Evolutionary conservation across 345 rosid species (phyloP).

Genomic region (Eucalyptus polybractea): DNA sequence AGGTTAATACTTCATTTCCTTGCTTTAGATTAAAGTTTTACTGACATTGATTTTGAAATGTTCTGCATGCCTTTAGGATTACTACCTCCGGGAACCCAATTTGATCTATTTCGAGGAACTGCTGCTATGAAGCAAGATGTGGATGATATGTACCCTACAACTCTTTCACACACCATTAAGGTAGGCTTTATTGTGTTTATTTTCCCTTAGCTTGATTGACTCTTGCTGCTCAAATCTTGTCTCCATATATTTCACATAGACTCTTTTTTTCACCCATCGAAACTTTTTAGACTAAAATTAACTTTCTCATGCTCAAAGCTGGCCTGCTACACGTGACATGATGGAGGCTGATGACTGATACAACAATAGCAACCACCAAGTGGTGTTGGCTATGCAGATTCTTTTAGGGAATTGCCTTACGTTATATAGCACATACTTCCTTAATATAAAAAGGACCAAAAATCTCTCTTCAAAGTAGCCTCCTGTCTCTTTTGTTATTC

Average conservation of each 20-base stretch:
- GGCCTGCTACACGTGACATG: neutral
- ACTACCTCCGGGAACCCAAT: conserved; percentile 97
- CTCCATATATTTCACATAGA: neutral
- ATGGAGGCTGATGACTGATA: neutral
- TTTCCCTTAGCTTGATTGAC: neutral
- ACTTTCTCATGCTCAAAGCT: neutral
- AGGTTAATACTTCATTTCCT: neutral
- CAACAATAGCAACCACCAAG: neutral
- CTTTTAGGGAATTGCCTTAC: neutral
- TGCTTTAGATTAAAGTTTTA: neutral
- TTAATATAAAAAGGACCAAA: neutral
- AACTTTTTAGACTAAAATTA: neutral
- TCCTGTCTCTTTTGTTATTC: neutral
- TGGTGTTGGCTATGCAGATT: neutral
- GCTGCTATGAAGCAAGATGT: conserved; percentile 98
- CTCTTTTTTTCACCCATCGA: neutral
- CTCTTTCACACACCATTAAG: conserved; percentile 74
- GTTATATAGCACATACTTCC: neutral
- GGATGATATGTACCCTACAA: conserved; percentile 80
- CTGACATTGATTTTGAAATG: neutral
- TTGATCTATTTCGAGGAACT: conserved; percentile 91
- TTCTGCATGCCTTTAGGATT: conserved; percentile 36
- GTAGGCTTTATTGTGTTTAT: conserved; percentile 10
- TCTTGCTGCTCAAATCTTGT: neutral
- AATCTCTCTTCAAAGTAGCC: neutral